Evolutionary conservation across 116 monocot genomes (phyloP), one percentile per base, ranked within the genome.

Genomic region (Papilionanthe hybrid): DNA sequence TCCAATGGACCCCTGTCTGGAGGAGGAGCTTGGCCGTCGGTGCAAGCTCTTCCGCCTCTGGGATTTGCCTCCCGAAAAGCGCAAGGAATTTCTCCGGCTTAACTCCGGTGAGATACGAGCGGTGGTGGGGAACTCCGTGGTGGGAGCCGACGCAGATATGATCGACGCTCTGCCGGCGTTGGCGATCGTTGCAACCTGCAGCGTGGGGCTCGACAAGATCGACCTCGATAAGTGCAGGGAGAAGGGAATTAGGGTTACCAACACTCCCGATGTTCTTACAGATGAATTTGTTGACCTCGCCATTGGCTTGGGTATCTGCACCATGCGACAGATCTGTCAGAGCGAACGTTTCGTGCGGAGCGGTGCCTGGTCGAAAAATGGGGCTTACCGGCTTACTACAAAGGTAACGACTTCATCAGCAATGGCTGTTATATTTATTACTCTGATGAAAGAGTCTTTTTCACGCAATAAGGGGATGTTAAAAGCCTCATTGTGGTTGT

Each of bases 261-360:
- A 95, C 77, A 95, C 95, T 47, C 93, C 95, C 48, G 93, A 93
- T 58, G 95, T 93, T 20, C 85, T 93, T 69, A 95, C 95, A 17
- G 91, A 95, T 6, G 95, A 95, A 60, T 91, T 91, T 23, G 93
- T 93, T 13, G 95, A 95, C 67, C 81, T 95, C 41, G 91, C 95
- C 5, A 87, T 95, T 71, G 95, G 88, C 2, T 86, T 95, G 55
- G 88, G 88, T 58, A 85, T 95, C 63, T 80, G 91, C 57, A 84
- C 85, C 72, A 67, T 93, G 80, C 71, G 95, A 58, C 85, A 81
- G 78, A 82, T 95, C 11, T 80, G 85, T 7, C 63, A 50, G 9
- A 83, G 91, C 19, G 91, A 95, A 42, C 72, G 84, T 15, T 93
- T 78, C 55, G 91, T 95, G 41, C 84, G 95, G 66, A 83, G 75